Percentiles rank a stretch among this genome's conserved stretches.
Evolutionary conservation across 306 rosid genomes (phyloP).

Genomic region (Bauhinia variegata): DNA sequence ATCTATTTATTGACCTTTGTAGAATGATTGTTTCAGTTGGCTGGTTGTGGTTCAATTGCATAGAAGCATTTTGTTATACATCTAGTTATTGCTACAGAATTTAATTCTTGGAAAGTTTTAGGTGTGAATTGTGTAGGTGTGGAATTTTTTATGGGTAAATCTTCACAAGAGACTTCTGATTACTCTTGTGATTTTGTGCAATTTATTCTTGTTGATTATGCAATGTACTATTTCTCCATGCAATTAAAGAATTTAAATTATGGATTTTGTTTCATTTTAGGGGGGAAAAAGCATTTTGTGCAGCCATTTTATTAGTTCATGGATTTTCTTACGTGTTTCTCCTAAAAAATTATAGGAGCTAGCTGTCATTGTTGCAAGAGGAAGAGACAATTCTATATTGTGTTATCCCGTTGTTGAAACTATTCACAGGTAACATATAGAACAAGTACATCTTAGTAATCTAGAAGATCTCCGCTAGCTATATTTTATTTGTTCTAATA

Average conservation of each 20-base stretch:
- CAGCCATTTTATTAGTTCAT: constrained; percentile 17
- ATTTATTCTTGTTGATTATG: constrained; percentile 1
- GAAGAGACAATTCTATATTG: constrained; percentile 72
- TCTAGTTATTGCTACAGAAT: not conserved
- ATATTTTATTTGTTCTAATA: too few species aligned
- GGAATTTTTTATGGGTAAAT: constrained; percentile 6
- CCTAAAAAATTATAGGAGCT: constrained; percentile 63
- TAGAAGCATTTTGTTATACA: not conserved
- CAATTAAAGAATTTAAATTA: not conserved
- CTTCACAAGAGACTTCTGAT: constrained; percentile 1
- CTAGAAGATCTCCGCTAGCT: not conserved
- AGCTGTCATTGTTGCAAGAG: constrained; percentile 86
- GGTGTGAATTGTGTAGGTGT: not conserved
- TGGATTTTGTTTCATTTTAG: not conserved
- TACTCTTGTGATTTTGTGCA: constrained; percentile 18
- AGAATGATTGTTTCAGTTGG: not conserved
- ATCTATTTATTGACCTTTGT: constrained; percentile 11
- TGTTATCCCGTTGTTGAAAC: constrained; percentile 95
- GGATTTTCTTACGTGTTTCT: constrained; percentile 15
- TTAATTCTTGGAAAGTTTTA: not conserved
- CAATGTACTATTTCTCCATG: not conserved
- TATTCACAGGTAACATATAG: constrained; percentile 77
- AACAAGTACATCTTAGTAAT: not conserved
- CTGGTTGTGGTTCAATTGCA: constrained; percentile 18
- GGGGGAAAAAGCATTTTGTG: not conserved